Conservation (phyloP, 2,329 filamentous ascomycete species). For the Aureobasidium sp. region DNA sequence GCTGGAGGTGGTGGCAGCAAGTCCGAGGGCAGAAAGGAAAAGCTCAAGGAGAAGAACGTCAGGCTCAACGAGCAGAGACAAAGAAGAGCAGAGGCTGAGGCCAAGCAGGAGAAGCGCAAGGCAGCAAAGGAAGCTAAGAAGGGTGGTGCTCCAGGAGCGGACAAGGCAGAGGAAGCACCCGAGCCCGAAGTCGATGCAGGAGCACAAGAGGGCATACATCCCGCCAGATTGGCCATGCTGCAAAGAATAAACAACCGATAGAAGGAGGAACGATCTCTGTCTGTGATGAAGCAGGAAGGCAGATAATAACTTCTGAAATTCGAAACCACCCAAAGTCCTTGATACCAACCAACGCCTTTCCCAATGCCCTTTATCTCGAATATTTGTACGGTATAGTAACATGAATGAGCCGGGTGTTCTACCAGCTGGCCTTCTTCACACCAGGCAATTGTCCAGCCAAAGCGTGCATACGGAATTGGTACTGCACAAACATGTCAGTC, state of each 20-base stretch:
- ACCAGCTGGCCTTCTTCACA: slow-evolving; percentile 96
- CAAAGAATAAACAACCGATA: slow-evolving; percentile 1
- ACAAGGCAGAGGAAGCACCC: slow-evolving; percentile 20
- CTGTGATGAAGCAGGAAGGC: background rate
- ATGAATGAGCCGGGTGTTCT: slow-evolving; percentile 14
- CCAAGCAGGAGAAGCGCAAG: slow-evolving; percentile 38
- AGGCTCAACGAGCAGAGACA: slow-evolving; percentile 67
- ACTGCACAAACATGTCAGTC: slow-evolving; percentile 48
- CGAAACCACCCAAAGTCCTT: slow-evolving; percentile 4
- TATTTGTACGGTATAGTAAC: background rate
- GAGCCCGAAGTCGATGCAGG: slow-evolving; percentile 14
- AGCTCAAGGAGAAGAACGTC: slow-evolving; percentile 78
- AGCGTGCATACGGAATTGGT: slow-evolving; percentile 85
- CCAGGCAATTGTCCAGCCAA: slow-evolving; percentile 79
- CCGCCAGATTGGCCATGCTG: slow-evolving; percentile 27
- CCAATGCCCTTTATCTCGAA: background rate
- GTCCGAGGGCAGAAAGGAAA: slow-evolving; percentile 61
- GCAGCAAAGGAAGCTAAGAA: slow-evolving; percentile 32
- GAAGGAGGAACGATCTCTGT: background rate
- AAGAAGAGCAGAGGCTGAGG: slow-evolving; percentile 43
- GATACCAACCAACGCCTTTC: slow-evolving; percentile 8
- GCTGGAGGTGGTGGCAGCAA: slow-evolving; percentile 73
- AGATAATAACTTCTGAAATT: background rate
- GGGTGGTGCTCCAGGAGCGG: slow-evolving; percentile 19
- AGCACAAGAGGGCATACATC: slow-evolving; percentile 26